phyloP scores from a whole-genome alignment of 257 asterid species.

The Solanum etuberosum region DNA sequence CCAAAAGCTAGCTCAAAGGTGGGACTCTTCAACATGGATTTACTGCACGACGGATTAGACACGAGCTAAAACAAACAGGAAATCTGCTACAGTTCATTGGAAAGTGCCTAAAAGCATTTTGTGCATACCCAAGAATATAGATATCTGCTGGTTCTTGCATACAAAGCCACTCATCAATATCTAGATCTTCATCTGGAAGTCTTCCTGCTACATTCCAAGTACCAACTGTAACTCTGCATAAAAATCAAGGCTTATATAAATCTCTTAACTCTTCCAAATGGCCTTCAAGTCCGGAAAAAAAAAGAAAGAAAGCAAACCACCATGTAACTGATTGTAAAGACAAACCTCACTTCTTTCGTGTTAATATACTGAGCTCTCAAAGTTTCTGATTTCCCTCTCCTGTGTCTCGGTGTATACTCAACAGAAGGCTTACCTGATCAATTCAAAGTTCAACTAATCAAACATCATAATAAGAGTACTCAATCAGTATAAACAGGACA shows the following conservation, averaged over 20 bases:
- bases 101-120: not conserved
- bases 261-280: not conserved
- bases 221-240: slow-evolving; percentile 60
- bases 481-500: not conserved
- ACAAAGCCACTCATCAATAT: slow-evolving; percentile 79
- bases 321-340: slow-evolving; percentile 11
- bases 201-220: slow-evolving; percentile 96
- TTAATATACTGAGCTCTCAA: slow-evolving; percentile 66
- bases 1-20: not conserved
- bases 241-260: not conserved
- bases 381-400: slow-evolving; percentile 94
- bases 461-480: not conserved
- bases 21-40: not conserved
- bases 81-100: not conserved
- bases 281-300: not conserved
- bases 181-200: slow-evolving; percentile 55
- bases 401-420: slow-evolving; percentile 32
- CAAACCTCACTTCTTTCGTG: slow-evolving; percentile 91
- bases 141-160: slow-evolving; percentile 81
- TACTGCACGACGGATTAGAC: not conserved
- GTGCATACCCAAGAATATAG: slow-evolving; percentile 67
- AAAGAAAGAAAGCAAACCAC: not conserved
- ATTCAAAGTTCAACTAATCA: not conserved
- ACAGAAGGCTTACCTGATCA: slow-evolving; percentile 32
- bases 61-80: not conserved